phyloP scores from a whole-genome alignment of 495 filamentous ascomycete species.

The Penicillium riverlandense region DNA sequence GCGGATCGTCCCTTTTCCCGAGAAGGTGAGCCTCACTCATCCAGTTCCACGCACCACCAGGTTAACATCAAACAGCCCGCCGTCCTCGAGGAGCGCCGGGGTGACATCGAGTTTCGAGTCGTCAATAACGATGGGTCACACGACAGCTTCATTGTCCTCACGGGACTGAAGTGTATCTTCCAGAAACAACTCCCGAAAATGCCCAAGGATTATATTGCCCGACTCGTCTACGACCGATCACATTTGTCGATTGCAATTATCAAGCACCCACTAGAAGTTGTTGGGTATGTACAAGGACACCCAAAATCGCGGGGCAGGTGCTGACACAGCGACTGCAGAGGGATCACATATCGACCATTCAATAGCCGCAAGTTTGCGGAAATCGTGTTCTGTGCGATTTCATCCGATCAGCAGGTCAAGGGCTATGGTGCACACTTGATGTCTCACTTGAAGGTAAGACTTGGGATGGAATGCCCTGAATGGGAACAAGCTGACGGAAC shows the following conservation, averaged over 20 bases:
- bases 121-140: slow-evolving; percentile 91
- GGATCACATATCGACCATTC: slow-evolving; percentile 96
- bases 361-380: slow-evolving; percentile 90
- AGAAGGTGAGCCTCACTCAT: slow-evolving; percentile 50
- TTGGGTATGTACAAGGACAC: slow-evolving; percentile 47
- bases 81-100: slow-evolving; percentile 86
- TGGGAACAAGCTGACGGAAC: slow-evolving; percentile 6
- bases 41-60: not conserved
- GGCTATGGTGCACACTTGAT: slow-evolving; percentile 97
- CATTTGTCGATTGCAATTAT: slow-evolving; percentile 96
- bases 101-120: slow-evolving; percentile 94
- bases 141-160: slow-evolving; percentile 89
- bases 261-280: slow-evolving; percentile 90
- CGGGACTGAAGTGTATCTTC: slow-evolving; percentile 94
- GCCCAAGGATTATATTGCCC: slow-evolving; percentile 98
- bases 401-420: slow-evolving; percentile 96
- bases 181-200: slow-evolving; percentile 98
- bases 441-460: slow-evolving; percentile 76
- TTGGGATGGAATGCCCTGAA: not conserved
- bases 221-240: slow-evolving; percentile 93
- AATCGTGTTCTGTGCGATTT: slow-evolving; percentile 98
- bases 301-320: too few relatives aligned
- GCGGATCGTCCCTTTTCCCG: slow-evolving; percentile 69
- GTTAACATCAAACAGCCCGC: slow-evolving; percentile 51
- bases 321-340: slow-evolving; percentile 34